These are phyloP conservation scores for Talaromyces sp. DNA, from an alignment of 2,329 filamentous ascomycete species.

Conservation along the genomic window DNA sequence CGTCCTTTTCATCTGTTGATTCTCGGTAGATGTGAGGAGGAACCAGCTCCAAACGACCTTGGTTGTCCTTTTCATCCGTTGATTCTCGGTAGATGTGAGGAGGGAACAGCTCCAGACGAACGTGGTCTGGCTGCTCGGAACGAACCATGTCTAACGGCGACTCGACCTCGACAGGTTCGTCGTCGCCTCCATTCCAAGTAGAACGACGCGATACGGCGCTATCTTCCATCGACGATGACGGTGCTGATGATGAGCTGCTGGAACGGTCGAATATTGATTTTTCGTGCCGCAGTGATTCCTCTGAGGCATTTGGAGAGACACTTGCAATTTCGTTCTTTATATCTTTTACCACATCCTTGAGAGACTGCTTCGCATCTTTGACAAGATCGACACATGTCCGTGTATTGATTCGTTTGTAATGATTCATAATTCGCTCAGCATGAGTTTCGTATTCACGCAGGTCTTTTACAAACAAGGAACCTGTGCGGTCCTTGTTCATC, in stretches of 20 bases:
- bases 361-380: conserved; percentile 27
- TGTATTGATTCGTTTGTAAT: conserved; percentile 27
- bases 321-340: conserved; percentile 38
- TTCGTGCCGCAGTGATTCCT: conserved; percentile 30
- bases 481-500: conserved; percentile 23
- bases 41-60: conserved; percentile 26
- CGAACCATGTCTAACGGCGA: conserved; percentile 28
- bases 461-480: conserved; percentile 36
- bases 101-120: conserved; percentile 26
- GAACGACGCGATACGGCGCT: conserved; percentile 24
- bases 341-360: conserved; percentile 28
- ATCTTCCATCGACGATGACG: conserved; percentile 35
- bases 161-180: conserved; percentile 23
- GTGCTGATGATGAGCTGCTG: conserved; percentile 39
- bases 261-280: conserved; percentile 43
- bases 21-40: conserved; percentile 28
- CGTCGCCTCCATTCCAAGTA: conserved; percentile 27
- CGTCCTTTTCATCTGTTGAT: conserved; percentile 21
- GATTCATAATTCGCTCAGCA: conserved; percentile 32
- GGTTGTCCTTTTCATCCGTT: conserved; percentile 19
- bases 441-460: conserved; percentile 45
- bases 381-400: conserved; percentile 17
- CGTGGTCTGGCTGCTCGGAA: conserved; percentile 12
- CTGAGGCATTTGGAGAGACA: conserved; percentile 37
- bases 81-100: conserved; percentile 27